Conservation (phyloP, 306 rosid genomes). For the Trifolium pratense region DNA sequence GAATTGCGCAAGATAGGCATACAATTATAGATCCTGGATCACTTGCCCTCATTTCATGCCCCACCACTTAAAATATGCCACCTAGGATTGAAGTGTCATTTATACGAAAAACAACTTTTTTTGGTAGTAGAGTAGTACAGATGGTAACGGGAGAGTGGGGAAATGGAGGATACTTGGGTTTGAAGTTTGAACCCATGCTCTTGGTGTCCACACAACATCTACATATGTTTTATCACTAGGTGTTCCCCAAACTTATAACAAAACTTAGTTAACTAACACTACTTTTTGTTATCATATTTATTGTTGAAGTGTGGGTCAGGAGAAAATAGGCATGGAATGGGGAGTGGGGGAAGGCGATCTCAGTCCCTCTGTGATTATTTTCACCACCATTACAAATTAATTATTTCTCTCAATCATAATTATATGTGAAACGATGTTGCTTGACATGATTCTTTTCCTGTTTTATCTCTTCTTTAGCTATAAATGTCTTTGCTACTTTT, state of each 20-base stretch:
- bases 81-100: slow-evolving; percentile 25
- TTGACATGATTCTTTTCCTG: background rate
- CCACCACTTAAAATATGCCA: slow-evolving; percentile 18
- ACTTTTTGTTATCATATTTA: background rate
- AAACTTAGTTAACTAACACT: slow-evolving; percentile 6
- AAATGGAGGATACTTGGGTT: background rate
- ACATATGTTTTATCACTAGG: background rate
- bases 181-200: background rate
- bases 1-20: slow-evolving; percentile 25
- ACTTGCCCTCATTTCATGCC: background rate
- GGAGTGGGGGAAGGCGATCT: slow-evolving; percentile 10
- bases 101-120: background rate
- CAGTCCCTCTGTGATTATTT: slow-evolving; percentile 10
- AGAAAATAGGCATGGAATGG: slow-evolving; percentile 27
- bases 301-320: slow-evolving; percentile 4
- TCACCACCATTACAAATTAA: slow-evolving; percentile 2
- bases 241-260: background rate
- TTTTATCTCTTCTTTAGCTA: slow-evolving; percentile 10
- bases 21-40: slow-evolving; percentile 1
- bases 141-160: background rate
- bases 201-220: background rate
- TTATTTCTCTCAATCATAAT: background rate
- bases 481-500: background rate
- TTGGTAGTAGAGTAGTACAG: background rate
- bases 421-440: slow-evolving; percentile 8